These are phyloP conservation scores for Scutellaria galericulata DNA, from an alignment of 257 asterid genomes.

Conservation along the genomic window DNA sequence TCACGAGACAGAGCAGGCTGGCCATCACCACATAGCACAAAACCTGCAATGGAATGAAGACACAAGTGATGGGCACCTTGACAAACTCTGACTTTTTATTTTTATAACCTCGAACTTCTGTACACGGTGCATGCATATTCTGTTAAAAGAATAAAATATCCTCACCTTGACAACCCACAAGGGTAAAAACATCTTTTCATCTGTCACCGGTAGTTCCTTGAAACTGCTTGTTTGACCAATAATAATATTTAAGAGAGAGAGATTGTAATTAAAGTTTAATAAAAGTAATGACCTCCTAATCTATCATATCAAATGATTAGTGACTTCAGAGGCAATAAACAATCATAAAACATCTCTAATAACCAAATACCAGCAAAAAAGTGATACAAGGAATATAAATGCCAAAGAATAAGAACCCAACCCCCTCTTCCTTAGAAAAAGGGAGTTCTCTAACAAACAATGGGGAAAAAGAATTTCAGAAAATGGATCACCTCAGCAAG, in stretches of 20 bases:
- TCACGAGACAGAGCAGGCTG: slow-evolving; percentile 75
- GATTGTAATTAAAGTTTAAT: slow-evolving; percentile 35
- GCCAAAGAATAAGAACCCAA: slow-evolving; percentile 11
- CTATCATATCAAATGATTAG: slow-evolving; percentile 20
- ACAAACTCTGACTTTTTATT: slow-evolving; percentile 49
- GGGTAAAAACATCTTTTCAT: slow-evolving; percentile 54
- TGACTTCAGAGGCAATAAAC: slow-evolving; percentile 23
- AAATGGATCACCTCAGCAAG: slow-evolving; percentile 78
- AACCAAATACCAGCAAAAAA: not conserved
- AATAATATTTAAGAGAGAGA: slow-evolving; percentile 57
- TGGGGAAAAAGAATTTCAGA: slow-evolving; percentile 1
- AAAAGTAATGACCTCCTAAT: slow-evolving; percentile 30
- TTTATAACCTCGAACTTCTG: slow-evolving; percentile 54
- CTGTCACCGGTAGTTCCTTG: slow-evolving; percentile 59
- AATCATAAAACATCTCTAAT: slow-evolving; percentile 12
- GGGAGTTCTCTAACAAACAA: not conserved
- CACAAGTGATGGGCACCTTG: slow-evolving; percentile 86
- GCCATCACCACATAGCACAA: slow-evolving; percentile 80
- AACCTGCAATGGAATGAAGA: slow-evolving; percentile 95
- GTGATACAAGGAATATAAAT: slow-evolving; percentile 18
- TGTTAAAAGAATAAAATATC: slow-evolving; percentile 48
- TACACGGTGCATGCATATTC: slow-evolving; percentile 46
- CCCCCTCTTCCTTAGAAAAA: not conserved
- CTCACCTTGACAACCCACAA: slow-evolving; percentile 79
- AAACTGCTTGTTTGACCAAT: slow-evolving; percentile 69